A percentile compares a stretch with the other conserved stretches of the same genome.
Conservation (phyloP, 306 rosid species). For the Vachellia pachyceras region DNA sequence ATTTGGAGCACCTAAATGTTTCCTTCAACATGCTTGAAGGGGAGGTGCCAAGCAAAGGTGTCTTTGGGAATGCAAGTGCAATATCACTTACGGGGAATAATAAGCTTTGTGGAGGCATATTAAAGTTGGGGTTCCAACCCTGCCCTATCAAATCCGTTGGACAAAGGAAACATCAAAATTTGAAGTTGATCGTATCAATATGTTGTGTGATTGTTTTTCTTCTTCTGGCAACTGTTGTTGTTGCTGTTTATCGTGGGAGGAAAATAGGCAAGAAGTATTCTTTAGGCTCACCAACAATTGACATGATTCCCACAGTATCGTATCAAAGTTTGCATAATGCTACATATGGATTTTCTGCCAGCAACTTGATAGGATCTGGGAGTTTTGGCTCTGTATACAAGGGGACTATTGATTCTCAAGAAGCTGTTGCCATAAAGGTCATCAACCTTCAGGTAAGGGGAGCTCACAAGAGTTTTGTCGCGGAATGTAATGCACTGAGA, state of each 20-base stretch:
- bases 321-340: background rate
- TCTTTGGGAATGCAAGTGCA: background rate
- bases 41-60: background rate
- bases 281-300: background rate
- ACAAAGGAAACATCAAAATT: background rate
- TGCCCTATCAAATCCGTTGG: background rate
- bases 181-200: background rate
- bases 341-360: background rate
- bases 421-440: background rate
- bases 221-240: background rate
- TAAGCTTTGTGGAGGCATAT: constrained; percentile 19
- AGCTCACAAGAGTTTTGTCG: background rate
- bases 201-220: background rate
- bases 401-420: background rate
- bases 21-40: background rate
- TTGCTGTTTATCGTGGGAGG: background rate
- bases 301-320: background rate
- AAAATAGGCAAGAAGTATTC: background rate
- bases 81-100: background rate
- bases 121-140: background rate
- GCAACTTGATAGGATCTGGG: background rate
- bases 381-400: background rate
- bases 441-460: no score
- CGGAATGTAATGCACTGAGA: background rate
- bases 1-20: background rate